Base-by-base conservation (phyloP, 768 basidiomycete genomes). In the Infundibulicybe gibba region DNA sequence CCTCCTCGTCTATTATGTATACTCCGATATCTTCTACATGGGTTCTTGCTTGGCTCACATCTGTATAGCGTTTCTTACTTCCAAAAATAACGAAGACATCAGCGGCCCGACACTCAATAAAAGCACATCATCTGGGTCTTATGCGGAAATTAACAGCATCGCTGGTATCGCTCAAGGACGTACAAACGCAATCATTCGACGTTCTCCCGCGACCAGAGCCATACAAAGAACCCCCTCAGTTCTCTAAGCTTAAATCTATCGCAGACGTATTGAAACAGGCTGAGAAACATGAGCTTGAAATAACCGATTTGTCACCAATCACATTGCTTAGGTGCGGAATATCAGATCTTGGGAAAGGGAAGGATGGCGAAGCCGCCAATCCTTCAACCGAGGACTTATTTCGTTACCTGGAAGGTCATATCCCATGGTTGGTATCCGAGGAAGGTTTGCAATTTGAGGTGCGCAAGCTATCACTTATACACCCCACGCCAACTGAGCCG, bases 241-340 rank as follows among this genome's bases (percentile, higher is more conserved):
- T 76, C 61, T 57, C 64, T 12, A 57, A 63, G 5, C 85, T 74
- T 46, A 64, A 69, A 39, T 67, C 74, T 2, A 52, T 87, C 16
- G 64, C 76, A 32, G 71, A 72, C 25, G 54, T 74, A 10, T 49
- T 78, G 3, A 61, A 64, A 14, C 41, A 59, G 15, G 47, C 64
- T 12, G 57, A 54, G 11, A 61, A 63, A 16, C 58, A 68, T 41
- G 54, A 61, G 19, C 47, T 55, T 4, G 59, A 63, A 8, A 53
- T 66, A 41, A 37, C 56, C 1, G 64, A 63, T 8, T 59, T 85
- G 5, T 74, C 81, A 2, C 66, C 71, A 8, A 51, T 80, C 4
- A 80, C 83, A 1, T 62, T 88, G 6, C 67, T 90, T 32, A 79
- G 87, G 8, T 87, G 83, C 54, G 81, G 74, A 2, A 65, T 89